Evolutionary conservation across 2,329 filamentous ascomycete species (phyloP).

Genomic region (Hymenotorrendiella dingleyae): DNA sequence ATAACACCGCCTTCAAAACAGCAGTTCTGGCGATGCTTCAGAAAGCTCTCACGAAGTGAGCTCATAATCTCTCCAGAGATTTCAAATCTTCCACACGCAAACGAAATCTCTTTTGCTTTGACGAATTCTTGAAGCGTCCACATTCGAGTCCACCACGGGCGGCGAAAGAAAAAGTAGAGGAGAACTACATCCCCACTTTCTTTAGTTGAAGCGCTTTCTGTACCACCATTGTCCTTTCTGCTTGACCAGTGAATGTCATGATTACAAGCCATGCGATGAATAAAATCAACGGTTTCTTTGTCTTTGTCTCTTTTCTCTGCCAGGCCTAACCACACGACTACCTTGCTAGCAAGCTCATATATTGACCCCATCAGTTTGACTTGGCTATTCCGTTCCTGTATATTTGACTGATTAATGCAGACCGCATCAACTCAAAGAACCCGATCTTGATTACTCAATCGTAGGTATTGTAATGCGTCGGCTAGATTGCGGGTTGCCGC

Average conservation of each 20-base stretch:
- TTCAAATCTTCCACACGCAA: neutral
- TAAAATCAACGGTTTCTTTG: neutral
- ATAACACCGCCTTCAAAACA: neutral
- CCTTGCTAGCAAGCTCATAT: slow-evolving; percentile 17
- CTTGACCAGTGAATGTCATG: too few species aligned
- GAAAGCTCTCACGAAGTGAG: neutral
- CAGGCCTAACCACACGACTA: slow-evolving; percentile 21
- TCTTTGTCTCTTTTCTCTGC: neutral
- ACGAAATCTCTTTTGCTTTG: neutral
- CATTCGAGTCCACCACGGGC: neutral
- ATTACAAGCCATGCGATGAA: too few species aligned
- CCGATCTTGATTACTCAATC: neutral
- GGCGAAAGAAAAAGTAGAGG: neutral
- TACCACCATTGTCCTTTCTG: neutral
- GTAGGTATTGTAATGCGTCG: neutral
- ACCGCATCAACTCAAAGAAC: slow-evolving; percentile 1
- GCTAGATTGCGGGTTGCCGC: too few species aligned
- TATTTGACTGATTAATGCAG: slow-evolving; percentile 1
- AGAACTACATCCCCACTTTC: neutral
- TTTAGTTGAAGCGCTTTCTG: neutral
- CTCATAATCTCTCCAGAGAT: neutral
- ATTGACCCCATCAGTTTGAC: slow-evolving; percentile 21
- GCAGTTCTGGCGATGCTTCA: neutral
- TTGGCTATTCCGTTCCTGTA: slow-evolving; percentile 19
- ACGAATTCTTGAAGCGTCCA: neutral